These are phyloP conservation scores for Termitomyces sp. DNA, from an alignment of 768 basidiomycete species.

Conservation along the genomic window DNA sequence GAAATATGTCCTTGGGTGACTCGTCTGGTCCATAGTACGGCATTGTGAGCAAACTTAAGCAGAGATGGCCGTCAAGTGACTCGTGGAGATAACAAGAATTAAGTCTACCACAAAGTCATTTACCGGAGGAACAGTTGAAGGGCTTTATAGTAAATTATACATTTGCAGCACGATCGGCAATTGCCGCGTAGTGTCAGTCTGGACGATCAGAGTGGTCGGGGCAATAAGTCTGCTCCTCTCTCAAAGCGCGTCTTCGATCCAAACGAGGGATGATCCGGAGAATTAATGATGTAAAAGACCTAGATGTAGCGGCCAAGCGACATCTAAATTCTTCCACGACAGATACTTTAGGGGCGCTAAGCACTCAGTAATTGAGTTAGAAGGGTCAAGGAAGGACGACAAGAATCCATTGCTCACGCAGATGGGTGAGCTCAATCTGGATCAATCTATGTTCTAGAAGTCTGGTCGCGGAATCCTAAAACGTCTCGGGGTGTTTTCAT, in stretches of 20 bases:
- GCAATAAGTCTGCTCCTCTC: not conserved
- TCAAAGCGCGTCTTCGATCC: not conserved
- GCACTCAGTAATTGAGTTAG: not conserved
- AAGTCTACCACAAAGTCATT: not conserved
- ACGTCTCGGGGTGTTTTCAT: not conserved
- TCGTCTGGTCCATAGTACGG: not conserved
- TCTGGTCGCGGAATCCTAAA: not conserved
- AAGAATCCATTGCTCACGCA: not conserved
- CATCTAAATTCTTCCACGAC: not conserved
- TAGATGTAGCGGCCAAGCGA: not conserved
- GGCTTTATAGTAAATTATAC: not conserved
- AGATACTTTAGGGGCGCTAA: not conserved
- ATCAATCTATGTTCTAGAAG: not conserved
- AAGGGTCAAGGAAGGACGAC: not conserved
- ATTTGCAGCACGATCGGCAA: not conserved
- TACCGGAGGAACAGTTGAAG: not conserved
- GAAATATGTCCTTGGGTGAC: not conserved
- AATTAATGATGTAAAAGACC: not conserved
- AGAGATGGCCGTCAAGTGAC: not conserved
- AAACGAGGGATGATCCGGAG: not conserved
- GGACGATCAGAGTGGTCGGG: not conserved
- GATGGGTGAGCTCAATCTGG: not conserved
- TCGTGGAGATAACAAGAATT: not conserved
- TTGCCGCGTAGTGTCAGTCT: not conserved
- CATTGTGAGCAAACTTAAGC: not conserved